Percentiles rank a stretch among this genome's conserved stretches.
Evolutionary conservation across 164 flowering plant species (phyloP).

Genomic region (Malania oleifera): DNA sequence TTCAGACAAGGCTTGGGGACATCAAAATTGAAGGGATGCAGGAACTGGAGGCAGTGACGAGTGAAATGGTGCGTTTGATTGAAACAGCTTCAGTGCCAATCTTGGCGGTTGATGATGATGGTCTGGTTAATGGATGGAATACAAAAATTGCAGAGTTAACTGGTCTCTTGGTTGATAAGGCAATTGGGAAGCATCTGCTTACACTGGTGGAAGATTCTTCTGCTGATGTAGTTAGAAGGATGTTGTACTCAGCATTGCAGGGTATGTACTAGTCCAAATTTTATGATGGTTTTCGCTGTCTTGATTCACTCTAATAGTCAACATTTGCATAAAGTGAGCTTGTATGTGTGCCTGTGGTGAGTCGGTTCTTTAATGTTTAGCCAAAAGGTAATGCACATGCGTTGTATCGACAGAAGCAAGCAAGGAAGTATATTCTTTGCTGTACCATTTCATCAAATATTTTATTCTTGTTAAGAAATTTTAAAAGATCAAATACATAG

Average conservation of each 20-base stretch:
- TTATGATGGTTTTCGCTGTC: background rate
- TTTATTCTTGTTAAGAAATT: background rate
- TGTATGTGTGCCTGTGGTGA: background rate
- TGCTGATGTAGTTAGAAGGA: constrained; percentile 43
- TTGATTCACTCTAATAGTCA: background rate
- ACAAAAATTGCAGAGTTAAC: constrained; percentile 81
- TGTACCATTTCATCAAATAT: background rate
- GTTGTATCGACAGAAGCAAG: background rate
- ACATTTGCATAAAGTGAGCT: background rate
- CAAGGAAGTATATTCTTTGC: background rate
- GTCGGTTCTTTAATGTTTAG: background rate
- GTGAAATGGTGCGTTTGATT: constrained; percentile 91
- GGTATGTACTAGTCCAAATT: constrained; percentile 38
- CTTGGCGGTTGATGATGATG: constrained; percentile 78
- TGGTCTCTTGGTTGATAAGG: constrained; percentile 71
- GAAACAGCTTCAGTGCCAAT: constrained; percentile 94
- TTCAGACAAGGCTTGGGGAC: constrained; percentile 54
- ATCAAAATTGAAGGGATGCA: constrained; percentile 76
- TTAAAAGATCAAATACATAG: too few species aligned
- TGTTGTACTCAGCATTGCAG: constrained; percentile 71
- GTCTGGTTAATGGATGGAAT: constrained; percentile 91
- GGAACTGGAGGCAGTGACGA: constrained; percentile 88
- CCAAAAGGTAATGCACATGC: background rate
- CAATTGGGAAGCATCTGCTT: constrained; percentile 78
- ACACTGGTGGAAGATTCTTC: constrained; percentile 83